A percentile compares a stretch with the other conserved stretches of the same genome.
phyloP scores from a whole-genome alignment of 331 rosid species.

The Acacia concinna region DNA sequence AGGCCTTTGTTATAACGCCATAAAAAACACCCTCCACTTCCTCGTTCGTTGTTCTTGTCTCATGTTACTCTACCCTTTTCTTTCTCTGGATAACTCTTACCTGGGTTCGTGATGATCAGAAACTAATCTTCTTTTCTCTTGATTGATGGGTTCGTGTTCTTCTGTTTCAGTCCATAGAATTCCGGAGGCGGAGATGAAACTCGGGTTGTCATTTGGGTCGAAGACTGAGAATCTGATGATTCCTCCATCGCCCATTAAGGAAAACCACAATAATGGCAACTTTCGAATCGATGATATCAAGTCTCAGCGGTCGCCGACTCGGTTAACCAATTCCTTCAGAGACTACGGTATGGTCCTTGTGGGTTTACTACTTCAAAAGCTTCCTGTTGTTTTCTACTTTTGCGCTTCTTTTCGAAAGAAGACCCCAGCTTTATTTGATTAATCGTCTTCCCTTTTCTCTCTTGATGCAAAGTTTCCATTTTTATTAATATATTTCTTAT shows the following conservation, averaged over 20 bases:
- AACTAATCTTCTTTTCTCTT: conserved; percentile 25
- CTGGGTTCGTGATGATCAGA: conserved; percentile 43
- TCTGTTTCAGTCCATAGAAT: conserved; percentile 58
- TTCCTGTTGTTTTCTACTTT: conserved; percentile 21
- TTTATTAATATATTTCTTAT: conserved; percentile 6
- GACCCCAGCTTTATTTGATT: conserved; percentile 11
- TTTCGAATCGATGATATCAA: conserved; percentile 42
- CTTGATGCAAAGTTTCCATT: background rate
- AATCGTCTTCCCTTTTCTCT: background rate
- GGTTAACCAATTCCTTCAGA: conserved; percentile 36
- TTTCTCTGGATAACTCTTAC: conserved; percentile 20
- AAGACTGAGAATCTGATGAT: conserved; percentile 50
- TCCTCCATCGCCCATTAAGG: conserved; percentile 65
- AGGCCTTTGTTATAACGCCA: conserved; percentile 53
- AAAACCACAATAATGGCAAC: conserved; percentile 40
- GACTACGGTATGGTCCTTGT: conserved; percentile 45
- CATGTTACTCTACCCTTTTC: background rate
- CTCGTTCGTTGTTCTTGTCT: background rate
- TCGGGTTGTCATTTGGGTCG: conserved; percentile 53
- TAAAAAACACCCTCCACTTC: conserved; percentile 7
- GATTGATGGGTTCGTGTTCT: conserved; percentile 75
- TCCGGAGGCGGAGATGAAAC: conserved; percentile 56
- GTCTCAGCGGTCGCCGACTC: conserved; percentile 54
- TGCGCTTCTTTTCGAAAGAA: background rate
- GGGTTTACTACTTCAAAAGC: background rate